Evolutionary conservation across 2,329 filamentous ascomycete species (phyloP).

Genomic region (Domatiomyces globalis): DNA sequence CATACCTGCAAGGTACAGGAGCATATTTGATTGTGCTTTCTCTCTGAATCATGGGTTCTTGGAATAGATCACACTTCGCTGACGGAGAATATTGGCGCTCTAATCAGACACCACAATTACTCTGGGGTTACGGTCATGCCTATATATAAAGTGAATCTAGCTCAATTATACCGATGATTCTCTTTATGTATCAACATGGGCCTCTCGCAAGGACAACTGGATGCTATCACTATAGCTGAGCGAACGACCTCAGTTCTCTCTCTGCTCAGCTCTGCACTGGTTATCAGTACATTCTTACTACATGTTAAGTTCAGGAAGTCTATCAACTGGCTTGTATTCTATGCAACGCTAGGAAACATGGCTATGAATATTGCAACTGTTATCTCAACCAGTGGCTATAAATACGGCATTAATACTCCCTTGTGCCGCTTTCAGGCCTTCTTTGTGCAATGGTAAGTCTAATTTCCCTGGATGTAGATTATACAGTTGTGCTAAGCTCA

Average conservation of each 20-base stretch:
- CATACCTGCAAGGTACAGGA: too few species aligned
- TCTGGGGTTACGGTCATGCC: too few species aligned
- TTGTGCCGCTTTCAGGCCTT: constrained; percentile 66
- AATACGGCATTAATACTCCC: constrained; percentile 33
- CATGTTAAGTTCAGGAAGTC: constrained; percentile 64
- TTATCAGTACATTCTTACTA: constrained; percentile 55
- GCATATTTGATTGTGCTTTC: too few species aligned
- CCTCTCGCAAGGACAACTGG: not conserved
- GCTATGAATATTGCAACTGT: constrained; percentile 63
- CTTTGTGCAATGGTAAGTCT: constrained; percentile 65
- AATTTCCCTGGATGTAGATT: not conserved
- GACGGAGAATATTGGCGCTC: too few species aligned
- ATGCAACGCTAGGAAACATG: constrained; percentile 68
- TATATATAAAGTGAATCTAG: too few species aligned
- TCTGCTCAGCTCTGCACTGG: constrained; percentile 54
- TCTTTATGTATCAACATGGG: not conserved
- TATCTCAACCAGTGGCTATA: constrained; percentile 50
- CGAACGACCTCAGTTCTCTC: constrained; percentile 57
- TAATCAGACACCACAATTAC: too few species aligned
- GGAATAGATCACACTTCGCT: too few species aligned
- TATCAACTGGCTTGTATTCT: constrained; percentile 77
- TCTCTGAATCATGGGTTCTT: too few species aligned
- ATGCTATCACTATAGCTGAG: constrained; percentile 37
- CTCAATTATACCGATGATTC: not conserved
- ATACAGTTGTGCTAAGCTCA: not conserved